Evolutionary conservation across 2,329 filamentous ascomycete species (phyloP).

Genomic region (Pestalotiopsis sp.): DNA sequence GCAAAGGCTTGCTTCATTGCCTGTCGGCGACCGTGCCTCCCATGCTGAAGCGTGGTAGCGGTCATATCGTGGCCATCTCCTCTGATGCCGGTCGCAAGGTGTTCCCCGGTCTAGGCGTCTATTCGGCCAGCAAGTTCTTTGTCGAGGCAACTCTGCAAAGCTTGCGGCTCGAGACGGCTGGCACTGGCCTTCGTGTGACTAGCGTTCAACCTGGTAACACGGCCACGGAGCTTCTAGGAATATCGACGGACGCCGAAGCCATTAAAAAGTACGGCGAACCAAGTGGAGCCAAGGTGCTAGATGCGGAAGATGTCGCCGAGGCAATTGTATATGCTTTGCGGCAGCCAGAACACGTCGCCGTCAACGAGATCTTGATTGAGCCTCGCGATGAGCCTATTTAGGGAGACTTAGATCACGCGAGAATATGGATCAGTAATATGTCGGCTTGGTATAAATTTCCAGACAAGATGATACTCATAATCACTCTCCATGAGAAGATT

Average conservation of each 20-base stretch:
- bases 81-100: constrained; percentile 82
- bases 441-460: no score
- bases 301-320: constrained; percentile 71
- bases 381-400: constrained; percentile 75
- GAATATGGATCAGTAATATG: no score
- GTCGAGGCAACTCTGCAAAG: constrained; percentile 80
- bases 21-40: constrained; percentile 69
- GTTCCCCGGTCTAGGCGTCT: constrained; percentile 80
- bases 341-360: constrained; percentile 74
- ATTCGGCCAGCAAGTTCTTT: constrained; percentile 84
- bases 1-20: constrained; percentile 78
- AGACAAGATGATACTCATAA: no score
- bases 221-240: constrained; percentile 70
- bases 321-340: constrained; percentile 75
- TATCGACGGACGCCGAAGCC: constrained; percentile 77
- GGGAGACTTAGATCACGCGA: constrained; percentile 4
- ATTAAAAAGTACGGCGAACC: constrained; percentile 79
- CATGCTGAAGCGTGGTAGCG: constrained; percentile 70
- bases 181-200: constrained; percentile 72
- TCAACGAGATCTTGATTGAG: constrained; percentile 82
- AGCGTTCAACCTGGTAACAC: constrained; percentile 78
- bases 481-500: no score
- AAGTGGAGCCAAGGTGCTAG: constrained; percentile 74
- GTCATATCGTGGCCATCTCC: constrained; percentile 80
- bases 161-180: constrained; percentile 75